Percentiles rank a stretch among this genome's conserved stretches.
Conservation (phyloP, 2,329 filamentous ascomycete genomes). For the Verticillium tricorpus region DNA sequence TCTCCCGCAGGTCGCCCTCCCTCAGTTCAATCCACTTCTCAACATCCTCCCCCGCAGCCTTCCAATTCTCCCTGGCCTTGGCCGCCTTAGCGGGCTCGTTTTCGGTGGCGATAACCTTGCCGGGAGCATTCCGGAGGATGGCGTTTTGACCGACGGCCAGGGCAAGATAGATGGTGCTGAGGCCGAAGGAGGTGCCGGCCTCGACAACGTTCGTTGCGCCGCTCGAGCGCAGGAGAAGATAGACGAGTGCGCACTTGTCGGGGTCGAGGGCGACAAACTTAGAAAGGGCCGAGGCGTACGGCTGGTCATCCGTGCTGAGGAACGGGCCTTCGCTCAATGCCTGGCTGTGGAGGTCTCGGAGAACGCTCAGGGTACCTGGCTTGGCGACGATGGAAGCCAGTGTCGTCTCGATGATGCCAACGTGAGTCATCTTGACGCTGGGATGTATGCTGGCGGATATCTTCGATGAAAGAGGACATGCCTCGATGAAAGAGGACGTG, state of each 20-base stretch:
- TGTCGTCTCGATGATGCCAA: too few relatives aligned
- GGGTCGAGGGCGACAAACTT: slow-evolving; percentile 56
- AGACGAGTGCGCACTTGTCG: slow-evolving; percentile 54
- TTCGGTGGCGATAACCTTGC: slow-evolving; percentile 55
- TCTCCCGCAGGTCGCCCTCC: slow-evolving; percentile 53
- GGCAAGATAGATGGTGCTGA: slow-evolving; percentile 59
- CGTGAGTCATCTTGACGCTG: too few relatives aligned
- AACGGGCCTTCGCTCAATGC: slow-evolving; percentile 24
- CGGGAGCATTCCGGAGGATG: slow-evolving; percentile 13
- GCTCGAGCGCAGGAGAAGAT: slow-evolving; percentile 44
- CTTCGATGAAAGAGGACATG: too few relatives aligned
- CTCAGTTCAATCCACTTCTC: slow-evolving; percentile 49
- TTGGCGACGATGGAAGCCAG: too few relatives aligned
- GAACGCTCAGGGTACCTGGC: slow-evolving; percentile 8
- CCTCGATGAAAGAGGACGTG: too few relatives aligned
- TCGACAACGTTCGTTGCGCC: slow-evolving; percentile 51
- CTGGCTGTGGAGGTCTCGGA: slow-evolving; percentile 23
- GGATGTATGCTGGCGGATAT: too few relatives aligned
- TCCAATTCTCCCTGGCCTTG: slow-evolving; percentile 50
- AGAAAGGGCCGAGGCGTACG: slow-evolving; percentile 22
- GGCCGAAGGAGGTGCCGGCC: slow-evolving; percentile 57
- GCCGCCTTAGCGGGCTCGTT: slow-evolving; percentile 50
- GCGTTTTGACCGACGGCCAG: slow-evolving; percentile 49
- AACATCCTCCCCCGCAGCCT: slow-evolving; percentile 41
- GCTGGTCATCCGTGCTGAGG: slow-evolving; percentile 19